Percentiles rank a stretch among this genome's conserved stretches.
Evolutionary conservation across 306 rosid genomes (phyloP).

Genomic region (Trifolium dubium): DNA sequence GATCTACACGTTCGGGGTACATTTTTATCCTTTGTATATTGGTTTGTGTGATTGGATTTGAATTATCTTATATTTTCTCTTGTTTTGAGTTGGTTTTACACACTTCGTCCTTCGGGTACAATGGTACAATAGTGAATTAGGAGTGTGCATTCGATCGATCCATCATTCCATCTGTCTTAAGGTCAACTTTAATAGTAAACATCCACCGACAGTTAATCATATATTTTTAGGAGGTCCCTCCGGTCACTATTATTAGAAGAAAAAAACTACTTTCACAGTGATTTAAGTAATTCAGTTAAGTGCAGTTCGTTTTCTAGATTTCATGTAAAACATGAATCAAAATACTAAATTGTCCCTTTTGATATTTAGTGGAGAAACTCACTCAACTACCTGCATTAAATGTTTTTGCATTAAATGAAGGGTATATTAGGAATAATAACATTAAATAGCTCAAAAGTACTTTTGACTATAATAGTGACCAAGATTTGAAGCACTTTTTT

Average conservation of each 20-base stretch:
- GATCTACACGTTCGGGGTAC: slow-evolving; percentile 66
- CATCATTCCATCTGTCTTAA: neutral
- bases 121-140: slow-evolving; percentile 14
- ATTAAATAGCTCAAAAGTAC: too few species aligned
- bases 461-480: neutral
- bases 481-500: neutral
- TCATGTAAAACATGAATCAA: neutral
- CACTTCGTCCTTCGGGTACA: slow-evolving; percentile 6
- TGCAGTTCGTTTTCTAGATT: neutral
- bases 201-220: neutral
- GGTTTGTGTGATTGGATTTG: slow-evolving; percentile 25
- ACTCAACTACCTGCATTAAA: neutral
- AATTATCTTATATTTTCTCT: neutral
- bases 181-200: slow-evolving; percentile 9
- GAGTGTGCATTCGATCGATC: neutral
- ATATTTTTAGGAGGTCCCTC: neutral
- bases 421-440: neutral
- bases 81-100: neutral
- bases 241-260: too few species aligned
- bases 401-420: neutral
- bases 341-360: neutral
- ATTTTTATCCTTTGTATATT: slow-evolving; percentile 31
- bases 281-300: neutral
- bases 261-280: neutral
- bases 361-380: neutral